These are phyloP conservation scores for Nothomitra cinnamomea DNA, from an alignment of 2,329 filamentous ascomycete species.

Conservation along the genomic window DNA sequence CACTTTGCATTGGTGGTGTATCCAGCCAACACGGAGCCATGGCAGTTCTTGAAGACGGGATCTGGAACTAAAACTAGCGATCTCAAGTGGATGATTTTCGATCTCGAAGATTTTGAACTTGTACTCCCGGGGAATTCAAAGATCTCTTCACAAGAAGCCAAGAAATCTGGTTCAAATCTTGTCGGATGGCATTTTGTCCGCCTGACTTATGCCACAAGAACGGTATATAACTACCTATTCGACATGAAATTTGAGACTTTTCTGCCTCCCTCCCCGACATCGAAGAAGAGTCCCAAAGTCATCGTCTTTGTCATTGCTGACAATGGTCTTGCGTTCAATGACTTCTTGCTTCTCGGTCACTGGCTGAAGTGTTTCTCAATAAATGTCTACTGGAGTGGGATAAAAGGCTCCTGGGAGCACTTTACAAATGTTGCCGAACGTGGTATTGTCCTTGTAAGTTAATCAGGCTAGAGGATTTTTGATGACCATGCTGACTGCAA, in stretches of 20 bases:
- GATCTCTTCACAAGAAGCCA: too few relatives aligned
- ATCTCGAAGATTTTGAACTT: neutral
- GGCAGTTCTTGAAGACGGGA: slow-evolving; percentile 1
- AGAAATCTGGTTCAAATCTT: too few relatives aligned
- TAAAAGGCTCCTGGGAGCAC: slow-evolving; percentile 4
- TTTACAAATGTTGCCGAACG: neutral
- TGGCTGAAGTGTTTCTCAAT: neutral
- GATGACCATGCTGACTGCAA: too few relatives aligned
- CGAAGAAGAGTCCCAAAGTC: neutral
- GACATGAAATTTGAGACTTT: neutral
- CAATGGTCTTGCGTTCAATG: neutral
- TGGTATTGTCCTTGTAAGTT: slow-evolving; percentile 4
- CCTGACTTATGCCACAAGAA: too few relatives aligned
- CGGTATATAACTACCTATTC: too few relatives aligned
- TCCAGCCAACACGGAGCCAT: slow-evolving; percentile 2
- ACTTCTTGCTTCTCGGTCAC: neutral
- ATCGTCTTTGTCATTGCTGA: neutral
- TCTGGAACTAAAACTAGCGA: neutral
- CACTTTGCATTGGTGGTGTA: neutral
- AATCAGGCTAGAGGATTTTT: neutral
- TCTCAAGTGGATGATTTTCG: neutral
- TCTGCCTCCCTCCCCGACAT: too few relatives aligned
- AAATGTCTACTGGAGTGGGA: neutral
- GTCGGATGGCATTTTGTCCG: too few relatives aligned
- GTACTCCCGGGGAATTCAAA: too few relatives aligned